Base-by-base conservation (phyloP, 805 yeast species). In the Monosporozyma servazzii region DNA sequence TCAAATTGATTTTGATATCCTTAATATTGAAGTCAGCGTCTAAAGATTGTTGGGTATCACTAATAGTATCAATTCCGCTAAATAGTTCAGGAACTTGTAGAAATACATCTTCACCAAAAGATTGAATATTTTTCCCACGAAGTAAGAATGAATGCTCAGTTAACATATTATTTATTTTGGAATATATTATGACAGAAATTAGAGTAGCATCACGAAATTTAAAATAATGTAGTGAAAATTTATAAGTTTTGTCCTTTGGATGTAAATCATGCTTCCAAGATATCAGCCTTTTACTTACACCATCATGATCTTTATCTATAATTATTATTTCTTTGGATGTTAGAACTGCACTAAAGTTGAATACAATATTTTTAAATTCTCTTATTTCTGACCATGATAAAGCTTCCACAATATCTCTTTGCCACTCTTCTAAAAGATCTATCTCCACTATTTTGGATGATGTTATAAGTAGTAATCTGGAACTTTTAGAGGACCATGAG, bases 211-310 rank as follows among this genome's bases (percentile, higher is more conserved):
- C 47, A 11, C 47, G 51, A 29, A 47, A 43, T 3, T 57, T 58
- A 3, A 63, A 41, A 9, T 59, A 50, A 11, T 67, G 61, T 1
- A 74, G 60, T 2, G 63, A 55, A 49, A 84, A 51, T 48, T 63
- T 68, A 50, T 82, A 57, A 0, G 87, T 74, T 1, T 76, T 75
- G 57, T 87, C 95, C 0, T 63, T 55, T 7, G 76, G 72, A 43
- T 75, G 74, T 21, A 85, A 65, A 53, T 69, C 77, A 64, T 88
- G 96, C 54, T 82, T 84, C 90, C 95, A 86, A 0, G 90, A 77
- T 1, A 88, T 59, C 2, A 78, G 53, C 52, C 85, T 72, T 30
- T 67, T 67, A n/a, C 79, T 60, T 3, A 67, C 64, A 8, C 55
- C 60, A 1, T 68, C 66, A 15, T 56, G 50, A 17, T 62, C 62